Conservation (phyloP, 2,329 filamentous ascomycete species). For the Aspergillus ruber region DNA sequence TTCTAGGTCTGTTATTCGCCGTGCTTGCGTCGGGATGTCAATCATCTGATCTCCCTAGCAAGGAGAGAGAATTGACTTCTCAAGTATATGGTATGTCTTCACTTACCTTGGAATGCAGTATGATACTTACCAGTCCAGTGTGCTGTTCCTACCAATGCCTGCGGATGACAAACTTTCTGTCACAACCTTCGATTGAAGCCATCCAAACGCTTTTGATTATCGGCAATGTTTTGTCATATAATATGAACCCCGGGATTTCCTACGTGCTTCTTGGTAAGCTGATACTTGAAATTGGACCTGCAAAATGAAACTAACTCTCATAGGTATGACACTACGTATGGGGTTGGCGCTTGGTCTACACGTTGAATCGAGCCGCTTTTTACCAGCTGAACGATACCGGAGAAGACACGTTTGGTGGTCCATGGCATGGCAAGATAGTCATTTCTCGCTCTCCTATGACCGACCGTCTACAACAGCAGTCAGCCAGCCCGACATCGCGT, state of each 20-base stretch:
- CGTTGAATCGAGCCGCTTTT: slow-evolving; percentile 50
- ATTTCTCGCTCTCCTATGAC: slow-evolving; percentile 59
- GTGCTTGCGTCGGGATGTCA: slow-evolving; percentile 58
- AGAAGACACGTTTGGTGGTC: slow-evolving; percentile 50
- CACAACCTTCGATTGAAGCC: slow-evolving; percentile 54
- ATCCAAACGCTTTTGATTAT: slow-evolving; percentile 58
- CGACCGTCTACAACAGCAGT: slow-evolving; percentile 51
- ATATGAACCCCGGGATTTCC: slow-evolving; percentile 59
- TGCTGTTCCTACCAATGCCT: slow-evolving; percentile 61
- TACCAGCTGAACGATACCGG: slow-evolving; percentile 42
- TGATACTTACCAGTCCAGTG: slow-evolving; percentile 37
- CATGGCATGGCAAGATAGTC: slow-evolving; percentile 58
- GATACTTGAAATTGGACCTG: neutral
- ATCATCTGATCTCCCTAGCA: slow-evolving; percentile 51
- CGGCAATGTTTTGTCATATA: slow-evolving; percentile 56
- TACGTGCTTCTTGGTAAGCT: slow-evolving; percentile 50
- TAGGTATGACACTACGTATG: slow-evolving; percentile 54
- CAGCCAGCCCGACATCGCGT: slow-evolving; percentile 46
- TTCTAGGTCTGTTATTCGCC: slow-evolving; percentile 55
- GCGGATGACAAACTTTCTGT: slow-evolving; percentile 58
- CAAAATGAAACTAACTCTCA: slow-evolving; percentile 2
- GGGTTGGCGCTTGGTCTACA: slow-evolving; percentile 57
- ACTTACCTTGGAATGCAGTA: neutral
- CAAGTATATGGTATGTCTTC: slow-evolving; percentile 52
- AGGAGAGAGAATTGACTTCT: slow-evolving; percentile 57